Evolutionary conservation across 2,329 filamentous ascomycete species (phyloP).

Genomic region (Botrytis porri): DNA sequence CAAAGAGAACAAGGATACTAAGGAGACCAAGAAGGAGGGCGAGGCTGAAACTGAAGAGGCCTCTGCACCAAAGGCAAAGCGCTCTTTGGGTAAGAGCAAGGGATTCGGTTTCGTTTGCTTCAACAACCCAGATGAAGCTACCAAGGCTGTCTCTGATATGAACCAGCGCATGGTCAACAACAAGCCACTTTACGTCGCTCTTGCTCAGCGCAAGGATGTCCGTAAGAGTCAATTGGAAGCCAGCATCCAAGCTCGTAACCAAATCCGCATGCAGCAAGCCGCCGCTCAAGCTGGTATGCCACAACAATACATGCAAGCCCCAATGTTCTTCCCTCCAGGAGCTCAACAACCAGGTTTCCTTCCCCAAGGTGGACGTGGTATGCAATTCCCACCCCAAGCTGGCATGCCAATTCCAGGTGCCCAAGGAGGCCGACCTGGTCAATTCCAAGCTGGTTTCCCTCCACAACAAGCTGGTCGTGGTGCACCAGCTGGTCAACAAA

Average conservation of each 20-base stretch:
- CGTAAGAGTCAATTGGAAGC: constrained; percentile 99
- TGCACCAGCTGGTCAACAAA: constrained; percentile 75
- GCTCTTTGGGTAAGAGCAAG: constrained; percentile 91
- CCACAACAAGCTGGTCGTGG: constrained; percentile 86
- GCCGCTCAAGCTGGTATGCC: constrained; percentile 87
- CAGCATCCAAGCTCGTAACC: constrained; percentile 98
- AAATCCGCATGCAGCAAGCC: constrained; percentile 96
- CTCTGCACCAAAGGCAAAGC: constrained; percentile 51
- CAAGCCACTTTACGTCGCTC: constrained; percentile 96
- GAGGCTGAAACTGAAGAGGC: constrained; percentile 49
- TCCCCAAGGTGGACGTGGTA: constrained; percentile 60
- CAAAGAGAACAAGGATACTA: constrained; percentile 50
- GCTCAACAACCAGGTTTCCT: constrained; percentile 67
- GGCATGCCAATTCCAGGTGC: constrained; percentile 66
- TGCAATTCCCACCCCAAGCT: constrained; percentile 61
- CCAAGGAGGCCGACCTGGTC: constrained; percentile 78
- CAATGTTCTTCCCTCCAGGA: constrained; percentile 88
- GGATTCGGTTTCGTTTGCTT: constrained; percentile 99
- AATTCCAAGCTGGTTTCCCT: constrained; percentile 78
- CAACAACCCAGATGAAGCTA: constrained; percentile 97
- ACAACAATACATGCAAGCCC: constrained; percentile 81
- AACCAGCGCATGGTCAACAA: constrained; percentile 98
- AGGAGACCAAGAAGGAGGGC: constrained; percentile 41
- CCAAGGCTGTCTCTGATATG: constrained; percentile 98
- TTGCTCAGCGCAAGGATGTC: constrained; percentile 99